Evolutionary conservation across 768 basidiomycete genomes (phyloP).

Genomic region (Serendipita sp.): DNA sequence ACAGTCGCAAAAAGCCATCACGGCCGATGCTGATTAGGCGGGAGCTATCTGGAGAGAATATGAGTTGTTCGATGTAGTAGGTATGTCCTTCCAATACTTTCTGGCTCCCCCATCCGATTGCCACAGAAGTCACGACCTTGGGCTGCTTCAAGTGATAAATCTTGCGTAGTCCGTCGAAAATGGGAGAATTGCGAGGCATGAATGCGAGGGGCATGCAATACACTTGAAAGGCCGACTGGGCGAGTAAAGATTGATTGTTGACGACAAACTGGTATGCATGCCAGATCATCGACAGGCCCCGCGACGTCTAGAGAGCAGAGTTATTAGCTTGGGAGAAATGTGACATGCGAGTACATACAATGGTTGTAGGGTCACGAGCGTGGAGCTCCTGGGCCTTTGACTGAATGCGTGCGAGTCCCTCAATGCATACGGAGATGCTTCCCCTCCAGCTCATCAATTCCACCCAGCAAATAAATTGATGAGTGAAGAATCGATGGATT

Average conservation of each 20-base stretch:
- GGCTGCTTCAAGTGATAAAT: neutral
- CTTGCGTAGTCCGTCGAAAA: neutral
- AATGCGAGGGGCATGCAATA: neutral
- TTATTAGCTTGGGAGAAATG: neutral
- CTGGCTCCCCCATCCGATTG: neutral
- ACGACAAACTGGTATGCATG: neutral
- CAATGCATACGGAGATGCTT: neutral
- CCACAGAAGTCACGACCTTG: neutral
- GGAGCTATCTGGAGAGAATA: neutral
- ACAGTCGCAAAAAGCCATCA: neutral
- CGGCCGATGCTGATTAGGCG: neutral
- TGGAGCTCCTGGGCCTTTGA: neutral
- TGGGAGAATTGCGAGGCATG: neutral
- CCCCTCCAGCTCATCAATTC: constrained; percentile 4
- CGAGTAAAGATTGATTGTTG: neutral
- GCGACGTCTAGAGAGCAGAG: neutral
- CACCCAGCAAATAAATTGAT: neutral
- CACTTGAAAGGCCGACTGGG: neutral
- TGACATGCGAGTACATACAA: neutral
- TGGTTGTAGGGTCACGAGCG: neutral
- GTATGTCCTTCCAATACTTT: neutral
- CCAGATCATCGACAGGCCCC: neutral
- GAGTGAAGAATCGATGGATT: neutral
- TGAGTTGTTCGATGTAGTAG: neutral
- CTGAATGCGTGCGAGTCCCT: neutral